Conservation (phyloP, 2,329 filamentous ascomycete genomes). For the Fusarium irregulare region DNA sequence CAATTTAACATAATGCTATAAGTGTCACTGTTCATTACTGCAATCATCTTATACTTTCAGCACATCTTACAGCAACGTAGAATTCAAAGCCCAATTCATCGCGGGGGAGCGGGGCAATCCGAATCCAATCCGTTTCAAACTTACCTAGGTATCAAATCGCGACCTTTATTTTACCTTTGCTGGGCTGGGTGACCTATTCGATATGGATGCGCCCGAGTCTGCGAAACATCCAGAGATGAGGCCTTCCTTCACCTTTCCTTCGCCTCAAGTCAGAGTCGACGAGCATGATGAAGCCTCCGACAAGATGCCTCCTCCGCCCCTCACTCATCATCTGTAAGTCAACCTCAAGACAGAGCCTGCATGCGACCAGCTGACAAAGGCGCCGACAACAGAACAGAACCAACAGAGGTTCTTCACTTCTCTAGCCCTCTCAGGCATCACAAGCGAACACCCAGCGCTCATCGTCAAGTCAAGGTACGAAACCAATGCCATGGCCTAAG, state of each 20-base stretch:
- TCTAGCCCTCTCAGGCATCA: constrained; percentile 69
- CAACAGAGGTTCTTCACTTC: constrained; percentile 54
- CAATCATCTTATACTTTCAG: background rate
- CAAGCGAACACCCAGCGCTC: constrained; percentile 66
- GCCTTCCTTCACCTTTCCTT: constrained; percentile 43
- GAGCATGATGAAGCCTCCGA: constrained; percentile 44
- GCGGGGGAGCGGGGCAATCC: constrained; percentile 41
- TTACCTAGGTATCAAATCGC: background rate
- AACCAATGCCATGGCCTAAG: background rate
- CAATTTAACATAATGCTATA: background rate
- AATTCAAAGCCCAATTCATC: constrained; percentile 5
- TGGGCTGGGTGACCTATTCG: constrained; percentile 1
- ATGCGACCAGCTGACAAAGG: constrained; percentile 11
- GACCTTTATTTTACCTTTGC: background rate
- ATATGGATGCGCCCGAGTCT: constrained; percentile 41
- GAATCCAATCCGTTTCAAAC: background rate
- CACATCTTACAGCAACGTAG: background rate
- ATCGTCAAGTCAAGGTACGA: constrained; percentile 67
- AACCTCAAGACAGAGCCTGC: constrained; percentile 36
- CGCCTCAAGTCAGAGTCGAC: constrained; percentile 49
- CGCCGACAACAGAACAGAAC: constrained; percentile 55
- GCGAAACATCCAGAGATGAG: constrained; percentile 33
- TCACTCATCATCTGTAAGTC: constrained; percentile 58
- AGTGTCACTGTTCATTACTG: background rate
- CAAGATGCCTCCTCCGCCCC: constrained; percentile 47